Percentiles rank a stretch among this genome's conserved stretches.
These are phyloP conservation scores for Phytophthora meadii DNA, from an alignment of 352 stramenopile species.

Conservation along the genomic window DNA sequence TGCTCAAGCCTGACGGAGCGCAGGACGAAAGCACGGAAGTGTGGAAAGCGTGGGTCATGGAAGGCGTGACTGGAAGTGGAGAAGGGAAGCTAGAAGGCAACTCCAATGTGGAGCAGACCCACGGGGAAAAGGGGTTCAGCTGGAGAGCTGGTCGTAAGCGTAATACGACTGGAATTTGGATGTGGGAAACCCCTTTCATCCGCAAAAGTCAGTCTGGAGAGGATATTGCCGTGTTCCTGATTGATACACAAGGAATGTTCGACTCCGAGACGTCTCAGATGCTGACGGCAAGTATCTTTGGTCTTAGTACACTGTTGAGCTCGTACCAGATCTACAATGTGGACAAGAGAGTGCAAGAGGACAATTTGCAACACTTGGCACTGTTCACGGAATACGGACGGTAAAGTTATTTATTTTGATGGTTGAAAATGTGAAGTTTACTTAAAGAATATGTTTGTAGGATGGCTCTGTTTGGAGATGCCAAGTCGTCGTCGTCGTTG, in stretches of 20 bases:
- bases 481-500: slow-evolving; percentile 30
- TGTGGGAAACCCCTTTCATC: slow-evolving; percentile 99
- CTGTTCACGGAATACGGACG: slow-evolving; percentile 99
- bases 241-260: slow-evolving; percentile 99
- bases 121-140: slow-evolving; percentile 92
- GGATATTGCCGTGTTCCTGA: slow-evolving; percentile 95
- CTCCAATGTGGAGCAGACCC: slow-evolving; percentile 80
- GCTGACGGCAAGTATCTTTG: slow-evolving; percentile 99
- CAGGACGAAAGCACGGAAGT: slow-evolving; percentile 54
- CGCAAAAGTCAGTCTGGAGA: slow-evolving; percentile 86
- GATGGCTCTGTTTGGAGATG: slow-evolving; percentile 77
- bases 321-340: slow-evolving; percentile 99
- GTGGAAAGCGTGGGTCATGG: slow-evolving; percentile 75
- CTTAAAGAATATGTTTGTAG: slow-evolving; percentile 15
- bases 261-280: slow-evolving; percentile 99
- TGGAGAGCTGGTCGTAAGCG: slow-evolving; percentile 96
- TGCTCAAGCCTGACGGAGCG: slow-evolving; percentile 50
- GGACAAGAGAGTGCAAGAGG: slow-evolving; percentile 98
- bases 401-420: slow-evolving; percentile 47
- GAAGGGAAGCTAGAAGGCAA: slow-evolving; percentile 84
- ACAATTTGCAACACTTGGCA: slow-evolving; percentile 99
- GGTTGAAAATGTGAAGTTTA: slow-evolving; percentile 17
- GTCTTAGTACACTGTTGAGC: slow-evolving; percentile 96
- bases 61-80: slow-evolving; percentile 55
- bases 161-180: slow-evolving; percentile 99